Evolutionary conservation across 2,329 filamentous ascomycete genomes (phyloP).

Genomic region (Fusarium sp.): DNA sequence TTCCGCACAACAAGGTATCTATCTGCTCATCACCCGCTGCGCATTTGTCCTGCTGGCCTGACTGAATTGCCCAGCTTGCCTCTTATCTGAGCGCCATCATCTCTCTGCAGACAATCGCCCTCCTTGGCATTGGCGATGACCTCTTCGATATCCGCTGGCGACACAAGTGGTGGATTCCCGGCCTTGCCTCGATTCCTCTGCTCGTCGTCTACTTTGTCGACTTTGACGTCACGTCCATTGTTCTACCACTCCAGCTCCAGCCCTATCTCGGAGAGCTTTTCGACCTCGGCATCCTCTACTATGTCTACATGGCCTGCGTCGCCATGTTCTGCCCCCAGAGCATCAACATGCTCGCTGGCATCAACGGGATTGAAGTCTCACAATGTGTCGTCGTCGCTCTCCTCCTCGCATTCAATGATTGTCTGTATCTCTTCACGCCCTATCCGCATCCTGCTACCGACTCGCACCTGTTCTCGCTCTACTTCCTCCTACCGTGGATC

Average conservation of each 20-base stretch:
- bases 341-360: constrained; percentile 99
- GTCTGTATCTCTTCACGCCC: constrained; percentile 82
- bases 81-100: constrained; percentile 95
- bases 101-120: constrained; percentile 87
- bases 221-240: constrained; percentile 95
- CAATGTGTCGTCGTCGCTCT: constrained; percentile 91
- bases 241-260: constrained; percentile 86
- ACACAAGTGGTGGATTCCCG: constrained; percentile 98
- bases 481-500: constrained; percentile 92
- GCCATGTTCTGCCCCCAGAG: constrained; percentile 98
- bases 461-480: constrained; percentile 94
- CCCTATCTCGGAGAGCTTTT: constrained; percentile 85
- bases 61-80: constrained; percentile 69
- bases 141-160: constrained; percentile 98
- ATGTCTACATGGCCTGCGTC: constrained; percentile 94
- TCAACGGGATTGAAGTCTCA: constrained; percentile 96
- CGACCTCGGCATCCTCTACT: constrained; percentile 85
- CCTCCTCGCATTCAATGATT: constrained; percentile 86
- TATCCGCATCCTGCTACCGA: constrained; percentile 95
- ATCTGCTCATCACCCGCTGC: neutral
- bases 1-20: constrained; percentile 93
- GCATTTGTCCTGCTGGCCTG: neutral
- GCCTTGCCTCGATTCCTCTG: constrained; percentile 90
- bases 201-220: constrained; percentile 98
- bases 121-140: constrained; percentile 94